A percentile compares a stretch with the other conserved stretches of the same genome.
phyloP scores from a whole-genome alignment of 2,329 filamentous ascomycete genomes.

The Fulvia fulva region DNA sequence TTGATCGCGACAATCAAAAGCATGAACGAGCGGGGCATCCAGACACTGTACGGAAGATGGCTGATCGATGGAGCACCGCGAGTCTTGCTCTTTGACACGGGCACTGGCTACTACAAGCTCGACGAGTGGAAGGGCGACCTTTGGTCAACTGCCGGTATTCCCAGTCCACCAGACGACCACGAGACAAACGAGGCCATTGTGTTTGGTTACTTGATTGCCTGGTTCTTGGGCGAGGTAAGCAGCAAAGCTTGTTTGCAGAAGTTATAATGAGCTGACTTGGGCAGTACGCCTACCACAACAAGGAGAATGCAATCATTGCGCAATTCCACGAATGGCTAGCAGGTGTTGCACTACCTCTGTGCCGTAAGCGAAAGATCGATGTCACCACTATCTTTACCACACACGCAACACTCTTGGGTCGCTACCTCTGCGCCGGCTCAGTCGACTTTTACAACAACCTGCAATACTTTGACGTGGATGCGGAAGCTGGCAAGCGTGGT shows the following conservation, averaged over 20 bases:
- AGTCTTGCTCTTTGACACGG: conserved; percentile 90
- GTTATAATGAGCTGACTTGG: conserved; percentile 13
- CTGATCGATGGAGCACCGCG: conserved; percentile 93
- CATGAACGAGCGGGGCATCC: conserved; percentile 88
- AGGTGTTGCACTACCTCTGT: conserved; percentile 85
- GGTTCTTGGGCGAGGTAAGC: conserved; percentile 93
- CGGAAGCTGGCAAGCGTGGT: conserved; percentile 93
- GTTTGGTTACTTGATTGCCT: conserved; percentile 94
- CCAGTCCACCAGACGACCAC: conserved; percentile 83
- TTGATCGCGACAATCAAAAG: conserved; percentile 78
- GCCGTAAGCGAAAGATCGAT: conserved; percentile 91
- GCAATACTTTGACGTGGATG: conserved; percentile 92
- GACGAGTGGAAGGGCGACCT: conserved; percentile 97
- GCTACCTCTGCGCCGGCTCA: conserved; percentile 93
- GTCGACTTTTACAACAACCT: conserved; percentile 99
- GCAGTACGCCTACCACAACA: conserved; percentile 91
- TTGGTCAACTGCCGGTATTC: conserved; percentile 89
- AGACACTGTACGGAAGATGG: conserved; percentile 91
- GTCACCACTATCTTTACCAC: conserved; percentile 98
- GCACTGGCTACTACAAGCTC: conserved; percentile 84
- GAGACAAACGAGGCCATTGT: conserved; percentile 98
- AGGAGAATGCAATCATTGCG: conserved; percentile 84
- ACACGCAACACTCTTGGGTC: conserved; percentile 88
- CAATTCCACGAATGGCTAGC: conserved; percentile 99
- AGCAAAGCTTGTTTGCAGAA: not conserved